Conservation (phyloP, 2,329 filamentous ascomycete species). For the Aspergillus candidus region DNA sequence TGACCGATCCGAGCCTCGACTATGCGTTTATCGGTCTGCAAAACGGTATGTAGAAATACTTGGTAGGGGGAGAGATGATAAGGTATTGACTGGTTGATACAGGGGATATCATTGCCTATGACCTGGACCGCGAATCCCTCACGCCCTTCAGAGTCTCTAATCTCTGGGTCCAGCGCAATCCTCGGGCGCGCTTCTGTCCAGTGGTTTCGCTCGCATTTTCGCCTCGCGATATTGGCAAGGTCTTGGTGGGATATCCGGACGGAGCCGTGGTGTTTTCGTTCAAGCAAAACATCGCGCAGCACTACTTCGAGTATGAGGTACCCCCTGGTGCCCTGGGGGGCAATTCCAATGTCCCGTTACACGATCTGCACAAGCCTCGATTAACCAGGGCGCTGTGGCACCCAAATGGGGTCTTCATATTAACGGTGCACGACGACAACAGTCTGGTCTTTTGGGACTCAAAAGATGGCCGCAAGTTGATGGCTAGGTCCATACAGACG, state of each 20-base stretch:
- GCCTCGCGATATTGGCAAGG: constrained; percentile 82
- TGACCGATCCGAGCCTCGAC: constrained; percentile 84
- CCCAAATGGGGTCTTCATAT: constrained; percentile 81
- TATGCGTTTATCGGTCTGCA: constrained; percentile 83
- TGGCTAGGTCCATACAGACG: constrained; percentile 73
- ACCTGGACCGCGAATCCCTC: constrained; percentile 73
- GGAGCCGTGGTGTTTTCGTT: constrained; percentile 90
- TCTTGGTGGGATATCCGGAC: constrained; percentile 84
- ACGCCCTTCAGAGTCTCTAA: constrained; percentile 79
- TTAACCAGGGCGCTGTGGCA: constrained; percentile 88
- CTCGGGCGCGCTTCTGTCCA: constrained; percentile 57
- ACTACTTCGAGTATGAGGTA: constrained; percentile 77
- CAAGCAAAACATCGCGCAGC: constrained; percentile 75
- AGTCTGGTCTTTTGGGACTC: constrained; percentile 92
- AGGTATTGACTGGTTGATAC: constrained; percentile 4
- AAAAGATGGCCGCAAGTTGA: constrained; percentile 76
- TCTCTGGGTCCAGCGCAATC: constrained; percentile 71
- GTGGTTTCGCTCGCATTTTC: constrained; percentile 79
- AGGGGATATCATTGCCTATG: constrained; percentile 84
- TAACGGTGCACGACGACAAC: constrained; percentile 83
- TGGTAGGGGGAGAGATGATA: background rate
- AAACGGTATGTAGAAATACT: constrained; percentile 45
- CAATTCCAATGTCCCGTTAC: constrained; percentile 57
- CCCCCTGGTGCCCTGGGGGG: constrained; percentile 78
- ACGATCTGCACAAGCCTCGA: constrained; percentile 61